Evolutionary conservation across 1,284 basidiomycete species (phyloP), one percentile per base, ranked within the genome.

Genomic region (Sutorius eximius): DNA sequence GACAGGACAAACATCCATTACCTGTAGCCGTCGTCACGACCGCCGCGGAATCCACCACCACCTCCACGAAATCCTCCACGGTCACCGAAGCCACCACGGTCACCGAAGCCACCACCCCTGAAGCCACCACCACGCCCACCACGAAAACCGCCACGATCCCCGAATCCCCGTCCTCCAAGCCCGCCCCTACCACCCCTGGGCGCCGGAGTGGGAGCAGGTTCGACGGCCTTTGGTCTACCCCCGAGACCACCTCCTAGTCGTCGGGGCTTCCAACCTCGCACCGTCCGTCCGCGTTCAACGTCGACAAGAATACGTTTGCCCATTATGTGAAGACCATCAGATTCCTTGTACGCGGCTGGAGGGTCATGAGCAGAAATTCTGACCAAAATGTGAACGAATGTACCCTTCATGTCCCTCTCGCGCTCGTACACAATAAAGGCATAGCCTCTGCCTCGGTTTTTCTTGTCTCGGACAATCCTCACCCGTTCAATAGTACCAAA

Each of bases 331-430:
- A 99, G 82, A 15, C 95, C 93, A 67, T 99, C 96, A n/a, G 95
- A 97, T 70, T 99, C 96, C 76, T 98, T 99, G 82, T 98, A 99
- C 11, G 96, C 97, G 58, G 95, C 96, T 96, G 59, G 42, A 52
- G 52, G 41, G 34, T 57, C 42, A 53, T 59, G 54, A 60, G 63
- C 44, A 52, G 48, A 59, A 40, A 45, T 36, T 50, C 36, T 52
- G 57, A 60, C 45, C 11, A 57, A 50, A 50, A 48, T 38, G 54
- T 47, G 44, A 59, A 63, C 61, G 53, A 58, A 67, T 65, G 11
- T 52, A 94, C 94, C 92, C 84, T 98, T 98, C 97, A 99, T 99
- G 72, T 99, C 97, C 57, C 95, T 86, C 76, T 99, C 97, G 27
- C 95, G 85, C 71, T 99, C 97, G 66, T 94, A 99, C 8, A 98